Evolutionary conservation across 2,329 filamentous ascomycete species (phyloP), one percentile per base, ranked within the genome.

Genomic region (Cercospora sojina): DNA sequence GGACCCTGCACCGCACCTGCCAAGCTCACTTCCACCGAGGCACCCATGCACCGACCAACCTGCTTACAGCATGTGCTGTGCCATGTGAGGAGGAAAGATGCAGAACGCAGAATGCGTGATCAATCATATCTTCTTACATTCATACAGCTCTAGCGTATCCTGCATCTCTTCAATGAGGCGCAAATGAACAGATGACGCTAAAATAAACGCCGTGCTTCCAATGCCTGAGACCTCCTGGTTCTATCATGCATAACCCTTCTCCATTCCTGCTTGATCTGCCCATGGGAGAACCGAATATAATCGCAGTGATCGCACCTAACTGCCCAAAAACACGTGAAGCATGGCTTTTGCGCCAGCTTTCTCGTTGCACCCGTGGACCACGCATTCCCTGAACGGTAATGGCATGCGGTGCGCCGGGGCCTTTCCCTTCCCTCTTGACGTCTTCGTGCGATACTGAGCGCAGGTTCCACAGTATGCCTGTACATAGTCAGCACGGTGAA

Each of bases 381-480:
- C 80, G 60, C 83, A 84, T 29, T 74, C 73, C 65, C 80, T 81
- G 74, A 84, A 82, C 0, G 80, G 77, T 12, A 75, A 73, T 32
- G 73, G 75, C 10, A 69, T 32, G 43, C 56, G 47, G 43, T 57
- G 57, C 16, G 71, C 62, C 5, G 67, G 64, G 3, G 70, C 75
- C 53, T 79, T 79, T 23, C 56, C 59, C 29, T 67, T 65, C 23
- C 63, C 59, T 35, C 61, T 49, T 12, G 31, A 38, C 9, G 62
- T 49, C 23, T 59, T 58, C 47, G 73, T 64, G 9, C 80, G 80
- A 38, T 80, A 79, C 7, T 77, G 72, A 27, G 83, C 80, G 72
- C 84, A 86, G 64, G 80, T 78, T 59, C 84, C 84, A 71, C 84
- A 86, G 68, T 86, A 86, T 2, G 83, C 82, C 83, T 85, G 62